Percentiles rank a stretch among this genome's conserved stretches.
These are phyloP conservation scores for Hypoxylon sp. DNA, from an alignment of 2,329 filamentous ascomycete genomes.

Conservation along the genomic window DNA sequence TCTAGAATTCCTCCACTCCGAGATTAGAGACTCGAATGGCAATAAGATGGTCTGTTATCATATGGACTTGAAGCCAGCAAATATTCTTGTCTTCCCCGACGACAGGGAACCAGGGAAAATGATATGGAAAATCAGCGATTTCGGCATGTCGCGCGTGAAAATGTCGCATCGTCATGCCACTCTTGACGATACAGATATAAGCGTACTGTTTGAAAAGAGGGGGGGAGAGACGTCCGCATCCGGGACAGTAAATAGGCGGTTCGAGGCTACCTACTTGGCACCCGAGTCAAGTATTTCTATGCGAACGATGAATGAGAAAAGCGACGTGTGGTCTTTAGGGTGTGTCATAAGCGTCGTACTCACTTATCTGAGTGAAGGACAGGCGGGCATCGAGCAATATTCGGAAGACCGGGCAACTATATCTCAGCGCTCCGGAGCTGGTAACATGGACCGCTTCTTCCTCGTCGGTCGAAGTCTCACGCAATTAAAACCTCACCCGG, in stretches of 20 bases:
- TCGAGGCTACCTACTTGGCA: constrained; percentile 54
- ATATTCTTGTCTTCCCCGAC: constrained; percentile 50
- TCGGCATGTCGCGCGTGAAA: constrained; percentile 56
- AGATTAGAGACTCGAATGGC: constrained; percentile 45
- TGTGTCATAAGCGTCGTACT: constrained; percentile 56
- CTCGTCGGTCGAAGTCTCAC: constrained; percentile 13
- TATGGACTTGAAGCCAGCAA: constrained; percentile 56
- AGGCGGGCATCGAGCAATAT: constrained; percentile 41
- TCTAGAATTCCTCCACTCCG: constrained; percentile 54
- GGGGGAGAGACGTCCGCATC: constrained; percentile 38
- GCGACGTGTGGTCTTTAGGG: constrained; percentile 57
- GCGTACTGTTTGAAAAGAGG: constrained; percentile 45
- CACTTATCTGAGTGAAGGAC: constrained; percentile 52
- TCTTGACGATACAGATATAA: constrained; percentile 48
- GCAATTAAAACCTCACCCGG: constrained; percentile 16
- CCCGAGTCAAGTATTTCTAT: constrained; percentile 49
- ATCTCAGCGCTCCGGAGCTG: constrained; percentile 1
- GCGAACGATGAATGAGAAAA: constrained; percentile 50
- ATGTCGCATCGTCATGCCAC: constrained; percentile 35
- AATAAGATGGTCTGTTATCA: constrained; percentile 55
- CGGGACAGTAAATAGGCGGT: constrained; percentile 47
- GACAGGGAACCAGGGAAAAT: constrained; percentile 32
- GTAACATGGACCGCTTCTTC: constrained; percentile 1
- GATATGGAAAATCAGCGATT: constrained; percentile 58
- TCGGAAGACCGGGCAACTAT: constrained; percentile 4